Base-by-base conservation (phyloP, 2,329 filamentous ascomycete species). In the Hortaea werneckii region DNA sequence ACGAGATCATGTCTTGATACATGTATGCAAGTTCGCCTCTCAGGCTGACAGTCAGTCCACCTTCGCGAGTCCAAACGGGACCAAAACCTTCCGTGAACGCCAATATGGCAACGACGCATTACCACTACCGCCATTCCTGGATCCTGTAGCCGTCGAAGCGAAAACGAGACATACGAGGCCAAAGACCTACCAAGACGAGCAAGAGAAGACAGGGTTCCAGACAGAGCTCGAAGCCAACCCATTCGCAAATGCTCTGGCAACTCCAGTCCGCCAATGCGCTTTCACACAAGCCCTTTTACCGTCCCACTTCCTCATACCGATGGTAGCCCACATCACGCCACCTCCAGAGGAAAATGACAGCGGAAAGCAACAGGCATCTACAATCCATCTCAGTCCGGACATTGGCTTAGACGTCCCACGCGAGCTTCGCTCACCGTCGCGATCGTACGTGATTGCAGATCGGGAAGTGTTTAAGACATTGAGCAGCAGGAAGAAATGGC, bases 221-320 rank as follows among this genome's bases (percentile, higher is more conserved):
- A 70, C 68, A 46, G 74, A 77, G 48, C 65, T 87, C 1, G 67
- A 67, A 29, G 70, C 71, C 34, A 88, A 85, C 52, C 71, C 80
- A 2, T 87, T 77, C 54, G 82, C 83, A 3, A 72, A 72, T 39
- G 76, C 79, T 5, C 72, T 88, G 20, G 76, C 76, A 29, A 75
- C 76, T 0, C 77, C 79, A 0, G 46, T 82, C 20, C 78, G 84
- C 44, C 54, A 61, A 46, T 85, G 82, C 55, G 56, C 63, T 20
- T 58, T 74, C 29, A 79, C 79, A 1, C 50, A 56, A 0, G 58
- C 61, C 0, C 57, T 58, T 1, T 62, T 86, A 5, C 84, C 84
- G 1, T 64, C 62, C 10, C 79, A 74, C 55, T 83, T 87, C 58
- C 66, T 86, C 4, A 76, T 83, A 45, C 69, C 76, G 29, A 80